phyloP scores from a whole-genome alignment of 1,139 yeast species.

The Candida buenavistaensis region DNA sequence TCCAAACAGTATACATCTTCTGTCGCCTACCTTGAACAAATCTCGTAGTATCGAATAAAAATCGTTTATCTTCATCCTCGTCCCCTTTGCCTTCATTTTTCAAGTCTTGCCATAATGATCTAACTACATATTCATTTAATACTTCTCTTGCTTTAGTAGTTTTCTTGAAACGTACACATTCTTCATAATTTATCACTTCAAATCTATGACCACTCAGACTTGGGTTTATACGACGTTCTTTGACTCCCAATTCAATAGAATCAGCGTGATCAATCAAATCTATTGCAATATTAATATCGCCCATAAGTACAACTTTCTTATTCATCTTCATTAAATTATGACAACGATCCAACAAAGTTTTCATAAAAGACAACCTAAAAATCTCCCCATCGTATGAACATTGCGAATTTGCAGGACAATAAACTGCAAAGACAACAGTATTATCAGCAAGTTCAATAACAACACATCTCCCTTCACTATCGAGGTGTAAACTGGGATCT shows the following conservation, averaged over 20 bases:
- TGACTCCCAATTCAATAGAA: slow-evolving; percentile 46
- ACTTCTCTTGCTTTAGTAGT: slow-evolving; percentile 43
- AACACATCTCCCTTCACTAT: slow-evolving; percentile 82
- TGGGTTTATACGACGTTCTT: slow-evolving; percentile 21
- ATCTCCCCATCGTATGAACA: slow-evolving; percentile 68
- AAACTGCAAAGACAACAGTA: slow-evolving; percentile 69
- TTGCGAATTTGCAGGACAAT: slow-evolving; percentile 90
- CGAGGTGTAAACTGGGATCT: slow-evolving; percentile 50
- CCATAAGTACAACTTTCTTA: slow-evolving; percentile 73
- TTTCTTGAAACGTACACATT: slow-evolving; percentile 42
- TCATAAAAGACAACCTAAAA: slow-evolving; percentile 59
- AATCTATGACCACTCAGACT: slow-evolving; percentile 30
- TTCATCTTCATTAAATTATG: slow-evolving; percentile 52
- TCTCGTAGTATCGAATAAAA: slow-evolving; percentile 69
- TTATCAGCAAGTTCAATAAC: slow-evolving; percentile 68
- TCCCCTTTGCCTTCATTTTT: slow-evolving; percentile 2
- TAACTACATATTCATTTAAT: slow-evolving; percentile 38
- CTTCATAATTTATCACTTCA: slow-evolving; percentile 39
- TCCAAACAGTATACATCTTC: slow-evolving; percentile 91
- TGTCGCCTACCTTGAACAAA: slow-evolving; percentile 52
- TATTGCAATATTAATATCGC: slow-evolving; percentile 82
- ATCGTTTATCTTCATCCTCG: slow-evolving; percentile 16
- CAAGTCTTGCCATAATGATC: slow-evolving; percentile 15
- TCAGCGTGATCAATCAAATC: slow-evolving; percentile 87
- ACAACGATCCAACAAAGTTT: slow-evolving; percentile 59